phyloP scores from a whole-genome alignment of 2,329 filamentous ascomycete genomes.

The Penicillium sumatraense region DNA sequence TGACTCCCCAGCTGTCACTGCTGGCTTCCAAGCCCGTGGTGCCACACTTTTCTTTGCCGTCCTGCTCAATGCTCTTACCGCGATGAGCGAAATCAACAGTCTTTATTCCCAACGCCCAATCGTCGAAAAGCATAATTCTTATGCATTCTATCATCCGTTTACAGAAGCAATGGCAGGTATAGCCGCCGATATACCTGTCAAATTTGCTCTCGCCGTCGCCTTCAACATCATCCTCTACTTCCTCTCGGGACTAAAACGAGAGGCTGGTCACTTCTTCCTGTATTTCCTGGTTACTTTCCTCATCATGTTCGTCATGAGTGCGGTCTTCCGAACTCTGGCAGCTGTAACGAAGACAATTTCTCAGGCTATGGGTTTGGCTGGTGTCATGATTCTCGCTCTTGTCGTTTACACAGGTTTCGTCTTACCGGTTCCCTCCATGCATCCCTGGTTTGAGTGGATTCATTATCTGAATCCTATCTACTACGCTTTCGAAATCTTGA shows the following conservation, averaged over 20 bases:
- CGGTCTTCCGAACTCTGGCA: conserved; percentile 57
- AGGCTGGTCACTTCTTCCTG: conserved; percentile 80
- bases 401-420: conserved; percentile 44
- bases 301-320: conserved; percentile 45
- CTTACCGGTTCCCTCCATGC: conserved; percentile 48
- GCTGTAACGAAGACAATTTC: conserved; percentile 46
- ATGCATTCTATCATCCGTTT: conserved; percentile 36
- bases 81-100: conserved; percentile 48
- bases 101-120: conserved; percentile 29
- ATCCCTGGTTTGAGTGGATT: conserved; percentile 55
- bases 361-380: conserved; percentile 57
- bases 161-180: conserved; percentile 21
- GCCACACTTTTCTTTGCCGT: conserved; percentile 84
- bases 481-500: conserved; percentile 36
- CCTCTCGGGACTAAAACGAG: conserved; percentile 76
- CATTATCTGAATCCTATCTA: conserved; percentile 38
- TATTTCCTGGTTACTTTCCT: conserved; percentile 58
- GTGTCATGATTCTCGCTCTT: conserved; percentile 35
- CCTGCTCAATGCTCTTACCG: conserved; percentile 78
- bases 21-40: conserved; percentile 75
- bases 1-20: conserved; percentile 66
- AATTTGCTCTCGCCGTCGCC: conserved; percentile 67
- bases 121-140: conserved; percentile 35
- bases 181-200: conserved; percentile 66
- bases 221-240: conserved; percentile 87